These are phyloP conservation scores for Chaetomidium leptoderma DNA, from an alignment of 495 filamentous ascomycete species.

Conservation along the genomic window DNA sequence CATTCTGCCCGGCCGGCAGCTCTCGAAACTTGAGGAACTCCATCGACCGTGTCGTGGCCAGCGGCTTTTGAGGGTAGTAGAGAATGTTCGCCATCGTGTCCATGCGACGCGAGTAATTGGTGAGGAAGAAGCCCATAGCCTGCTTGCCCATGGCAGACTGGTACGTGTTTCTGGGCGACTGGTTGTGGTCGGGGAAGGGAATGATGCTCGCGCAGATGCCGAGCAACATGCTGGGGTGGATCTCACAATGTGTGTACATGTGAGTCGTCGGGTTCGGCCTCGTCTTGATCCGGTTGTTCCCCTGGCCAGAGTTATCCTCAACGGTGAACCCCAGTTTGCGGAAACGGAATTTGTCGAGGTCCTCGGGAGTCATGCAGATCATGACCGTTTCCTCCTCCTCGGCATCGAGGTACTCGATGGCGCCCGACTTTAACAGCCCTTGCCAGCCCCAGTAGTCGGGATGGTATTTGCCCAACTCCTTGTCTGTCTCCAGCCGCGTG, in stretches of 20 bases:
- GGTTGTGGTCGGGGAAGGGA: constrained; percentile 98
- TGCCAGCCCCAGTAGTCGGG: constrained; percentile 79
- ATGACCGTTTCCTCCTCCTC: constrained; percentile 98
- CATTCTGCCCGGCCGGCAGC: constrained; percentile 94
- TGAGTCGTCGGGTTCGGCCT: constrained; percentile 75
- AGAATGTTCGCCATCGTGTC: constrained; percentile 99
- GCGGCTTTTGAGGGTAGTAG: constrained; percentile 96
- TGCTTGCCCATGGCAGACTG: constrained; percentile 99
- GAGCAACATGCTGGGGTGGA: constrained; percentile 97
- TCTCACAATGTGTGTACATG: constrained; percentile 96
- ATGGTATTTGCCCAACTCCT: constrained; percentile 52
- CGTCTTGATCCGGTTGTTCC: constrained; percentile 79
- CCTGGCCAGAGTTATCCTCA: constrained; percentile 36
- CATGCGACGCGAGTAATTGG: constrained; percentile 93
- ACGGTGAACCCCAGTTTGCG: constrained; percentile 50
- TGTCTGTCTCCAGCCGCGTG: constrained; percentile 55
- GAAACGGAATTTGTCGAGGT: constrained; percentile 66
- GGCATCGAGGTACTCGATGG: constrained; percentile 91
- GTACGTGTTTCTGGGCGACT: constrained; percentile 96
- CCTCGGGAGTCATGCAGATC: constrained; percentile 98
- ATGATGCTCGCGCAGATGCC: constrained; percentile 99
- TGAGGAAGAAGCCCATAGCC: constrained; percentile 98
- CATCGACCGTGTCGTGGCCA: constrained; percentile 96
- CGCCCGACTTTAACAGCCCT: constrained; percentile 71
- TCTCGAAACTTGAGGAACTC: constrained; percentile 98